These are phyloP conservation scores for Zarea fungicola DNA, from an alignment of 2,329 filamentous ascomycete genomes.

Conservation along the genomic window DNA sequence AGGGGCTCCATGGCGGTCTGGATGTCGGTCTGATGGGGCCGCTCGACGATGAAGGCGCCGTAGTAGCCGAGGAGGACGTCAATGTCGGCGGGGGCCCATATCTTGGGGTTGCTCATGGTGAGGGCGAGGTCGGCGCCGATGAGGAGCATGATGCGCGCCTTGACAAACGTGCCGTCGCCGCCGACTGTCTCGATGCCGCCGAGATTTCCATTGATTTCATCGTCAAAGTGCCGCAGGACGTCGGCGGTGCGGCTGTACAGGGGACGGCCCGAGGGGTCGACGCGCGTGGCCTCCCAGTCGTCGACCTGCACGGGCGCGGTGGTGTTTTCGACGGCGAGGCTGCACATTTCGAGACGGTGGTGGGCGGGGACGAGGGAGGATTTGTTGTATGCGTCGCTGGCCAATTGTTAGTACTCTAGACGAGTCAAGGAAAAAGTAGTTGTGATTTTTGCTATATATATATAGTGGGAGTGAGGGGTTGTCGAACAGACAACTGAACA, in stretches of 20 bases:
- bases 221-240: slow-evolving; percentile 84
- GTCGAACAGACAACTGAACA: too few species aligned
- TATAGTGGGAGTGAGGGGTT: too few species aligned
- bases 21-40: slow-evolving; percentile 73
- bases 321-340: slow-evolving; percentile 68
- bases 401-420: neutral
- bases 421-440: neutral
- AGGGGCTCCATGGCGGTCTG: slow-evolving; percentile 80
- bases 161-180: slow-evolving; percentile 63
- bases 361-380: slow-evolving; percentile 32
- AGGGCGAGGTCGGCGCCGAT: slow-evolving; percentile 72
- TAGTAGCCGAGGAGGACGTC: slow-evolving; percentile 83
- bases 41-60: slow-evolving; percentile 81
- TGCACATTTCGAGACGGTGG: slow-evolving; percentile 66
- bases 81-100: slow-evolving; percentile 82
- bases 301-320: slow-evolving; percentile 73
- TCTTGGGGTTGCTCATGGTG: slow-evolving; percentile 66
- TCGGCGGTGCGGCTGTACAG: slow-evolving; percentile 82
- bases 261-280: slow-evolving; percentile 29
- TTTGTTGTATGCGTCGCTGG: slow-evolving; percentile 33
- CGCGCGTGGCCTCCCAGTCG: slow-evolving; percentile 77
- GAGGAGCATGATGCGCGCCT: slow-evolving; percentile 71
- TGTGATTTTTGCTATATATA: too few species aligned
- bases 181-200: slow-evolving; percentile 69
- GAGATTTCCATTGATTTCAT: slow-evolving; percentile 75